Conservation (phyloP, 2,329 filamentous ascomycete genomes). For the Biscogniauxia marginata region DNA sequence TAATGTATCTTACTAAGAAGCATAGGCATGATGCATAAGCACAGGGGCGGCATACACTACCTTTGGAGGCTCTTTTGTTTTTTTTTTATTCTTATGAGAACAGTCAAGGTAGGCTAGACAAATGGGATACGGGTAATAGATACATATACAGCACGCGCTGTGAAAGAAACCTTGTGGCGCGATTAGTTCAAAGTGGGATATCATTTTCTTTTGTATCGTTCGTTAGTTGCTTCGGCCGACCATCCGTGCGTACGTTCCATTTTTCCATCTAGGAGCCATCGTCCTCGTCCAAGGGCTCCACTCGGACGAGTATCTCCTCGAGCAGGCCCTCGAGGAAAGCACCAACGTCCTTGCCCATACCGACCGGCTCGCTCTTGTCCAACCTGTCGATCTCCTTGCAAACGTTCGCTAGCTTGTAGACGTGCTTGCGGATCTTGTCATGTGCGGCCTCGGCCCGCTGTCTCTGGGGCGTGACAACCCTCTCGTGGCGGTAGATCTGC, state of each 20-base stretch:
- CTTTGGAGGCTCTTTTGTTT: background rate
- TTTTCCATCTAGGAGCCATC: too few relatives aligned
- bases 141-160: too few relatives aligned
- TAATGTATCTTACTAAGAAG: too few relatives aligned
- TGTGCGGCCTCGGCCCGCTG: constrained; percentile 72
- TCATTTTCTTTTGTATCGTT: background rate
- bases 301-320: constrained; percentile 88
- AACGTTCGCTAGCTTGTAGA: constrained; percentile 77
- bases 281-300: constrained; percentile 83
- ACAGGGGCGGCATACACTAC: background rate
- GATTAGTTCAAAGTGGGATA: background rate
- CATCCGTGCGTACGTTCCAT: too few relatives aligned
- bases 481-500: constrained; percentile 46
- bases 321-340: constrained; percentile 89
- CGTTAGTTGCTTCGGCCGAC: background rate
- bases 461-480: constrained; percentile 57
- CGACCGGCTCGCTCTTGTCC: constrained; percentile 83
- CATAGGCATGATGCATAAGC: too few relatives aligned
- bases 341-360: constrained; percentile 88
- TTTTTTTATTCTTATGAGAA: background rate
- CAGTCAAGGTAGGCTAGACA: background rate
- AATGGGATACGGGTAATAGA: background rate
- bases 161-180: background rate
- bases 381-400: constrained; percentile 89
- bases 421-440: constrained; percentile 76